These are phyloP conservation scores for Rosa rugosa DNA, from an alignment of 306 rosid species.

Conservation along the genomic window DNA sequence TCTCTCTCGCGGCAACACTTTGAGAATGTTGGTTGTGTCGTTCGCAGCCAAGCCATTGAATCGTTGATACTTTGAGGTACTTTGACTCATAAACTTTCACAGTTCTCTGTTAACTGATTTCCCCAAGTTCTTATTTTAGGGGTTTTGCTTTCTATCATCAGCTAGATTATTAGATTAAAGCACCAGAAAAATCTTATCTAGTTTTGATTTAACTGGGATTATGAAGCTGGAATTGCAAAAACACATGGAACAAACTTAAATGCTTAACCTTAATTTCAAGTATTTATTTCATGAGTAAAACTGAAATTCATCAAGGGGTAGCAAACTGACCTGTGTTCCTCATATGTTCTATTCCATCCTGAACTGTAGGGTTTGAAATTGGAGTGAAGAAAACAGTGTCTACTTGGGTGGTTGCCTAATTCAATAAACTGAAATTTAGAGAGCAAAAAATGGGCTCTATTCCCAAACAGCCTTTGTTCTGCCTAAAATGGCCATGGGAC, in stretches of 20 bases:
- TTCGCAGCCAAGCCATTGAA: background rate
- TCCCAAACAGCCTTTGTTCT: slow-evolving; percentile 45
- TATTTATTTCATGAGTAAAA: background rate
- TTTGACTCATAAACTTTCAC: background rate
- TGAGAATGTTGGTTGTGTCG: background rate
- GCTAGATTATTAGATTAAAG: background rate
- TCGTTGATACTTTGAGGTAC: background rate
- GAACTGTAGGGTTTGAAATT: background rate
- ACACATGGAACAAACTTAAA: background rate
- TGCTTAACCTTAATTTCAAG: background rate
- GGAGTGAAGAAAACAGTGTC: background rate
- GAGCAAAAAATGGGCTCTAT: slow-evolving; percentile 36
- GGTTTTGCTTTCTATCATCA: background rate
- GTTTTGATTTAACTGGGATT: background rate
- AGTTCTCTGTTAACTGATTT: too few relatives aligned
- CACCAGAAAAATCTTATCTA: background rate
- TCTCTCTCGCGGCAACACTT: background rate
- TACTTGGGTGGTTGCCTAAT: background rate
- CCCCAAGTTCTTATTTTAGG: background rate
- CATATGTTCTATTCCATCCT: background rate
- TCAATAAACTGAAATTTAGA: background rate
- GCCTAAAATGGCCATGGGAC: slow-evolving; percentile 88
- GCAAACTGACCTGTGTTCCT: background rate
- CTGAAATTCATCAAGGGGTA: background rate
- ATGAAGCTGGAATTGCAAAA: background rate